Conservation (phyloP, 306 rosid genomes). For the Vigna hirtella region DNA sequence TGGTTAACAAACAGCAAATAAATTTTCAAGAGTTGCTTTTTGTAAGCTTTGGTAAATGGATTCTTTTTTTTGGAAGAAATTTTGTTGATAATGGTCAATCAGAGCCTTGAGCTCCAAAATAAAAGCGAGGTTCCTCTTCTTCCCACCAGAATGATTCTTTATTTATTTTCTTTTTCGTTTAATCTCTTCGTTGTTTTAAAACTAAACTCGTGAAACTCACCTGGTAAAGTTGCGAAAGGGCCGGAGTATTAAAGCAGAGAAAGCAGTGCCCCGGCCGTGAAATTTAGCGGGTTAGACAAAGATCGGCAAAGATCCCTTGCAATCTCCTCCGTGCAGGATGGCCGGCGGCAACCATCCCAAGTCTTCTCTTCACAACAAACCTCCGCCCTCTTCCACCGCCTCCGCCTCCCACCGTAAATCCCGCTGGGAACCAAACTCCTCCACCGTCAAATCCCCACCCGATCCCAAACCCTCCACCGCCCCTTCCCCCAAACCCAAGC, state of each 20-base stretch:
- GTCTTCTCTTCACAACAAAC: slow-evolving; percentile 45
- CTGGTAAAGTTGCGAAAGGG: not conserved
- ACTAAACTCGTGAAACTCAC: not conserved
- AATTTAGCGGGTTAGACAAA: not conserved
- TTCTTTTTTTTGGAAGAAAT: too few relatives aligned
- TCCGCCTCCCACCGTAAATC: slow-evolving; percentile 66
- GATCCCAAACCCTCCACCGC: slow-evolving; percentile 52
- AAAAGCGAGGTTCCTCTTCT: too few relatives aligned
- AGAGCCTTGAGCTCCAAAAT: too few relatives aligned
- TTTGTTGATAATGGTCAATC: too few relatives aligned
- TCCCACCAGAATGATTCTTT: too few relatives aligned
- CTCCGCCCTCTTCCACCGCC: slow-evolving; percentile 51
- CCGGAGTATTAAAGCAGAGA: not conserved
- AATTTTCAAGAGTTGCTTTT: too few relatives aligned
- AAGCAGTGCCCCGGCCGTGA: not conserved
- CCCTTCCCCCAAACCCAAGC: slow-evolving; percentile 54
- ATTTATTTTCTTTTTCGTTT: too few relatives aligned
- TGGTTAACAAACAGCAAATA: too few relatives aligned
- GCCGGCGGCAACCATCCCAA: slow-evolving; percentile 76
- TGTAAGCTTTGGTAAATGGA: too few relatives aligned
- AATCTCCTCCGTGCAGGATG: slow-evolving; percentile 45
- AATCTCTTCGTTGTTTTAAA: not conserved
- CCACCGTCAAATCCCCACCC: slow-evolving; percentile 49
- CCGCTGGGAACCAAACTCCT: slow-evolving; percentile 73
- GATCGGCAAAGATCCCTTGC: not conserved